These are phyloP conservation scores for Jamesozyma spencerorum DNA, from an alignment of 805 yeast genomes.

Conservation along the genomic window DNA sequence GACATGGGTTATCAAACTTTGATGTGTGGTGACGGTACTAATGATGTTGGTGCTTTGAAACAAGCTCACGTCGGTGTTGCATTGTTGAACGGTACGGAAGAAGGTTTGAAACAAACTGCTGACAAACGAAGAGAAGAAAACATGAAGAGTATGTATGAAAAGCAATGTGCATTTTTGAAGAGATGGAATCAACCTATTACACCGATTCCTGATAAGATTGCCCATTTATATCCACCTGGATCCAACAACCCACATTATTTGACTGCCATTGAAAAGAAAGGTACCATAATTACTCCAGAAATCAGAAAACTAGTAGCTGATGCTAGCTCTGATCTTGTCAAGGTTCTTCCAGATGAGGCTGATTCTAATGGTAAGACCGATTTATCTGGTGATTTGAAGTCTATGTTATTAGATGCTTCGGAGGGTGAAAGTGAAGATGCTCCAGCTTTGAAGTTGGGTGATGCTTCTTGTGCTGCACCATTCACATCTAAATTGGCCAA, in stretches of 20 bases:
- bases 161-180: constrained; percentile 69
- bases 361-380: constrained; percentile 42
- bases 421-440: constrained; percentile 57
- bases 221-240: constrained; percentile 95
- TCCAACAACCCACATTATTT: constrained; percentile 81
- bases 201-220: constrained; percentile 76
- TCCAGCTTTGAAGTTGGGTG: constrained; percentile 90
- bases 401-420: constrained; percentile 22
- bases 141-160: constrained; percentile 60
- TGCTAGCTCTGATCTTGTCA: constrained; percentile 36
- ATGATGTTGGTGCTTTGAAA: constrained; percentile 97
- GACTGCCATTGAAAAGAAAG: constrained; percentile 75
- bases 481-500: constrained; percentile 90
- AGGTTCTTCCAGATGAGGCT: constrained; percentile 29
- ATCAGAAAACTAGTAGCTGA: constrained; percentile 50
- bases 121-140: constrained; percentile 67
- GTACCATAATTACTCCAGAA: constrained; percentile 70
- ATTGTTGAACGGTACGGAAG: constrained; percentile 93
- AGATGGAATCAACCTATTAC: constrained; percentile 82
- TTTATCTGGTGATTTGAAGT: constrained; percentile 39
- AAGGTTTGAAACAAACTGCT: constrained; percentile 78
- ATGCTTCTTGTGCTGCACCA: constrained; percentile 98
- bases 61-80: constrained; percentile 99
- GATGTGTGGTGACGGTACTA: constrained; percentile 99
- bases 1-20: constrained; percentile 84